Evolutionary conservation across 768 basidiomycete genomes (phyloP).

Genomic region (Boletus sensibilis): DNA sequence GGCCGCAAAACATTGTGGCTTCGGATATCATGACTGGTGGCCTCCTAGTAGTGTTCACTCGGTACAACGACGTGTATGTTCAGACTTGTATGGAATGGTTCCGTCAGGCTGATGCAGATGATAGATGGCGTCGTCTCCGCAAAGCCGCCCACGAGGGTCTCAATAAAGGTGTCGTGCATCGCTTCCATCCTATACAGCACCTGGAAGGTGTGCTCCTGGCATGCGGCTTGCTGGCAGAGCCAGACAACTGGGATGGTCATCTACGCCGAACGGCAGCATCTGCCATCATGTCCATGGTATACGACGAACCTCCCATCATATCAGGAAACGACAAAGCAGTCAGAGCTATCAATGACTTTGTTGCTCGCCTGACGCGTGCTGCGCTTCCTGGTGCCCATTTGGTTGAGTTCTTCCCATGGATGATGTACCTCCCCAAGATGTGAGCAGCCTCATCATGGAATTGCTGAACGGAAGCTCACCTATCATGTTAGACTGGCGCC

Average conservation of each 20-base stretch:
- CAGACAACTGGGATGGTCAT: slow-evolving; percentile 33
- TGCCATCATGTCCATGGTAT: slow-evolving; percentile 26
- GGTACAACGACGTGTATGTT: slow-evolving; percentile 8
- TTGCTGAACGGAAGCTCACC: background rate
- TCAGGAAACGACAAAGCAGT: slow-evolving; percentile 5
- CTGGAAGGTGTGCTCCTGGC: slow-evolving; percentile 6
- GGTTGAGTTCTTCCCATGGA: slow-evolving; percentile 38
- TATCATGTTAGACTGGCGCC: background rate
- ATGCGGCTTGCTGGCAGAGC: slow-evolving; percentile 26
- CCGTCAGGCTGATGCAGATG: background rate
- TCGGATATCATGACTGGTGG: slow-evolving; percentile 34
- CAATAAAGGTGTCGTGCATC: slow-evolving; percentile 1
- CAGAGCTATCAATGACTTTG: slow-evolving; percentile 19
- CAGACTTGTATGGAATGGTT: background rate
- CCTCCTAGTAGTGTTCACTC: slow-evolving; percentile 24
- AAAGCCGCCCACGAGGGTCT: slow-evolving; percentile 6
- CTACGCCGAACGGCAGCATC: slow-evolving; percentile 32
- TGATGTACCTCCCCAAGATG: slow-evolving; percentile 31
- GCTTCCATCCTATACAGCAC: slow-evolving; percentile 5
- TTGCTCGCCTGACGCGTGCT: slow-evolving; percentile 32
- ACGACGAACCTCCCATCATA: slow-evolving; percentile 17
- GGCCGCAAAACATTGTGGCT: slow-evolving; percentile 32
- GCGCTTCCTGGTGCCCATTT: slow-evolving; percentile 37
- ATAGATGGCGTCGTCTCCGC: slow-evolving; percentile 11
- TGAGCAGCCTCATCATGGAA: background rate